Evolutionary conservation across 139 green algal genomes (phyloP), one percentile per base, ranked within the genome.

Genomic region (Limnomonas spitsbergensis): DNA sequence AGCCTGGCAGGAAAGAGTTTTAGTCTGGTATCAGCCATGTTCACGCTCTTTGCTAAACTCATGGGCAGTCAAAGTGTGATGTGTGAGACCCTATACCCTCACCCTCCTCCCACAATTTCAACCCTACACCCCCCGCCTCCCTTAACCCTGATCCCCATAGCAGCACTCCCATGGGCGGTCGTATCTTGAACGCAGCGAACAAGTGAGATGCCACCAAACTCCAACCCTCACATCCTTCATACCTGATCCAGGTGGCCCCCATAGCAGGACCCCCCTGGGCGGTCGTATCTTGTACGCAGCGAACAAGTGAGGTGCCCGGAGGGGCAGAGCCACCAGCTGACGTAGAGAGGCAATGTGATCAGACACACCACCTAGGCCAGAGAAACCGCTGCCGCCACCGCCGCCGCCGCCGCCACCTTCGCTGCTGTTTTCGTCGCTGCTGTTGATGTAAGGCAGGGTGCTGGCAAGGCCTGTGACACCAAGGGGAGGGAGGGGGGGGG

Each of bases 261-360:
- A 87, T 52, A 97, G 84, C 75, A 97, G 82, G 40, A 97, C 77
- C 2, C 93, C 93, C 6, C 80, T 73, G 0, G 92, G 93, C 7
- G 90, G 87, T 0, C 80, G 69, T 32, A 96, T 78, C 40, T 73
- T 40, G 38, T 75, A 84, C 20, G 69, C 80, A n/a, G 36, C 70
- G 71, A 89, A 90, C 37, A 90, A 75, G 27, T 72, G 61, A 39
- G 82, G 69, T 29, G 69, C 71, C 66, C 79, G 56, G 39, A 92
- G 71, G 3, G 88, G 89, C 40, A 94, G 88, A 26, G 56, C 34
- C 34, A 92, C 87, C 38, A 85, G 54, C 73, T 91, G 73, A 29
- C 71, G 36, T 67, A 93, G 74, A 0, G 75, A 53, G 9, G 29
- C 4, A 4, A 72, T 42, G 52, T 91, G 76, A 29, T 71, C 20